Evolutionary conservation across 1,284 basidiomycete genomes (phyloP).

Genomic region (Amylostereum areolatum): DNA sequence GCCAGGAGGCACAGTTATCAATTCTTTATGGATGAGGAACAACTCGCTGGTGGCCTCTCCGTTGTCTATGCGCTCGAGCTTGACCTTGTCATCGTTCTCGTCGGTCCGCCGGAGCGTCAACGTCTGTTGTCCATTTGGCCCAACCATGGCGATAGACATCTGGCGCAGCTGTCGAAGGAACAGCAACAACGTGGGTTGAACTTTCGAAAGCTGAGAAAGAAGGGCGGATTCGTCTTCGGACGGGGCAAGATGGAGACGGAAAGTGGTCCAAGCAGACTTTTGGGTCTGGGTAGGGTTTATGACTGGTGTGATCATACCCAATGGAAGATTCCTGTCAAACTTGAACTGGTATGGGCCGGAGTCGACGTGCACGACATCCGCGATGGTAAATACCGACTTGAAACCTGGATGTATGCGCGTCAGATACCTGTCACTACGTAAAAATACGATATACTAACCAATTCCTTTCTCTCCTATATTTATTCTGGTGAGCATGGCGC

Average conservation of each 20-base stretch:
- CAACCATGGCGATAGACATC: conserved; percentile 6
- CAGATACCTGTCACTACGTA: not conserved
- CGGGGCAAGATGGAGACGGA: conserved; percentile 13
- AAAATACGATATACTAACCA: conserved; percentile 4
- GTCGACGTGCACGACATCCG: conserved; percentile 15
- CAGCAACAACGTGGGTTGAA: conserved; percentile 16
- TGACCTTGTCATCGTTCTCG: conserved; percentile 2
- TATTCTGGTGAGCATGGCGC: not conserved
- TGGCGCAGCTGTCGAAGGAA: conserved; percentile 17
- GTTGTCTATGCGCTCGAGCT: not conserved
- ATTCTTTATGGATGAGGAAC: not conserved
- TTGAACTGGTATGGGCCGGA: conserved; percentile 16
- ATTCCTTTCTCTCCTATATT: conserved; percentile 20
- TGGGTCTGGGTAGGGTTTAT: conserved; percentile 2
- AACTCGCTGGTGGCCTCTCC: not conserved
- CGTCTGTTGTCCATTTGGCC: not conserved
- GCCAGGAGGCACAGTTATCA: too few species aligned
- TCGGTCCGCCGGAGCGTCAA: conserved; percentile 5
- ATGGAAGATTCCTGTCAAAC: conserved; percentile 11
- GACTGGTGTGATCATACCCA: conserved; percentile 20
- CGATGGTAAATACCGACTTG: conserved; percentile 21
- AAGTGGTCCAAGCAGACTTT: conserved; percentile 16
- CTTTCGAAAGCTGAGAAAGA: conserved; percentile 8
- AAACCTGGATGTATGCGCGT: conserved; percentile 10
- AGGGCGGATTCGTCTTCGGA: conserved; percentile 6